phyloP scores from a whole-genome alignment of 208 protist species.

The Trypanosoma lewisi region DNA sequence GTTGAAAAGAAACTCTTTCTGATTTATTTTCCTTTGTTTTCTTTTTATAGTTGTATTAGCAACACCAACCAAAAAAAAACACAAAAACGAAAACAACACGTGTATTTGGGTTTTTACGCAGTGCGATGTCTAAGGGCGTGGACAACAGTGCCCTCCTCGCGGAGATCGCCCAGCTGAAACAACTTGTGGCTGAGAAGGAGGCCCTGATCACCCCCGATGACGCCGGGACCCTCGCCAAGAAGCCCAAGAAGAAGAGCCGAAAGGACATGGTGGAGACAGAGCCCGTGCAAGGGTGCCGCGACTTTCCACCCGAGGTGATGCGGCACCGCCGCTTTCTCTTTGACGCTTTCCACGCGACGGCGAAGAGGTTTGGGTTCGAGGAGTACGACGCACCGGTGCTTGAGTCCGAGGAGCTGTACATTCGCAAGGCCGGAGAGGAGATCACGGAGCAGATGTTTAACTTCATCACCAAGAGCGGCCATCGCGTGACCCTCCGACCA shows the following conservation, averaged over 20 bases:
- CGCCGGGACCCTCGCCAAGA: constrained; percentile 50
- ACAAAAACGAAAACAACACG: constrained; percentile 9
- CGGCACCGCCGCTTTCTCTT: constrained; percentile 91
- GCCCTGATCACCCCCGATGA: constrained; percentile 38
- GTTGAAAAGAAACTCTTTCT: too few species aligned
- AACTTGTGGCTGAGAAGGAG: constrained; percentile 41
- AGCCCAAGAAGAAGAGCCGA: constrained; percentile 89
- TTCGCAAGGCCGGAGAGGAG: constrained; percentile 95
- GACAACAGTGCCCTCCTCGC: constrained; percentile 45
- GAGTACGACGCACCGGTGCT: constrained; percentile 96
- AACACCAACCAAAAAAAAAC: too few species aligned
- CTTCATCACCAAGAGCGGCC: constrained; percentile 93
- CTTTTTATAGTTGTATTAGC: not conserved
- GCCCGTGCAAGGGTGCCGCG: constrained; percentile 92
- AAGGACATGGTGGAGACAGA: constrained; percentile 87
- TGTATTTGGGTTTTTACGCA: constrained; percentile 11
- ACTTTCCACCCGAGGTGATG: constrained; percentile 96
- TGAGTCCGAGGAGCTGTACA: constrained; percentile 92
- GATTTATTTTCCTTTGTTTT: constrained; percentile 14
- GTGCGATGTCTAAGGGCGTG: constrained; percentile 18
- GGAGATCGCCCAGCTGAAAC: constrained; percentile 63
- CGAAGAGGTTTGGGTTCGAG: constrained; percentile 89
- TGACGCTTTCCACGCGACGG: constrained; percentile 79
- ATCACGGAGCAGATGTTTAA: constrained; percentile 97
- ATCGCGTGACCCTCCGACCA: constrained; percentile 90